phyloP scores from a whole-genome alignment of 2,329 filamentous ascomycete species.

The Hymenoscyphus fructigenus region DNA sequence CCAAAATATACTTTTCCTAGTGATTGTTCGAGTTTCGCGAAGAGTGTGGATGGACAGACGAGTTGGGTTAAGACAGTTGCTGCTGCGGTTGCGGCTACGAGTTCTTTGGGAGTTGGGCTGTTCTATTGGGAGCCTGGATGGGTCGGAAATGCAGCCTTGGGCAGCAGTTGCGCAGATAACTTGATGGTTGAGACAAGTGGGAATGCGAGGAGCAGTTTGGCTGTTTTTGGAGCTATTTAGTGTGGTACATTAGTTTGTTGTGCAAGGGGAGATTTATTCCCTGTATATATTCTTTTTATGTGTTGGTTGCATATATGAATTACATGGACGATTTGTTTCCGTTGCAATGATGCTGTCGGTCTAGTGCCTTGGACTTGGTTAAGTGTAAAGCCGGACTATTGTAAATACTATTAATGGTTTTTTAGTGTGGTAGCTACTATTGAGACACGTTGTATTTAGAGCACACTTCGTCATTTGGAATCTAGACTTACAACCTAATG shows the following conservation, averaged over 20 bases:
- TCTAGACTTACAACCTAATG: too few species aligned
- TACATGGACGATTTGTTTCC: background rate
- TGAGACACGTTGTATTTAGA: too few species aligned
- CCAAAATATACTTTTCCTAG: conserved; percentile 59
- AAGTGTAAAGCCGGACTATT: too few species aligned
- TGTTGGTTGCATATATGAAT: background rate
- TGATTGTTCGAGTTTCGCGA: conserved; percentile 59
- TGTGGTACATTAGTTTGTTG: background rate
- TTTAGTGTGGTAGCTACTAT: too few species aligned
- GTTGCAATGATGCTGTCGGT: too few species aligned
- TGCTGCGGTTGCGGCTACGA: conserved; percentile 51
- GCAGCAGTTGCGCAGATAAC: conserved; percentile 65
- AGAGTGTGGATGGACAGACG: conserved; percentile 61
- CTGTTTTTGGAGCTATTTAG: conserved; percentile 46
- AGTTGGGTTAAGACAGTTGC: conserved; percentile 62
- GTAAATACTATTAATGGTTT: too few species aligned
- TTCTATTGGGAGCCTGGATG: conserved; percentile 77
- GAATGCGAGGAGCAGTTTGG: conserved; percentile 55
- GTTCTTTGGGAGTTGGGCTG: conserved; percentile 53
- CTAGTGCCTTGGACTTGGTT: too few species aligned
- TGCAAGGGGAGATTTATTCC: background rate
- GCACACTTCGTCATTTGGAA: too few species aligned
- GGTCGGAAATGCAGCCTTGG: conserved; percentile 63
- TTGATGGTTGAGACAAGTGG: conserved; percentile 58
- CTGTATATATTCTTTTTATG: background rate